phyloP scores from a whole-genome alignment of 2,329 filamentous ascomycete genomes.

The Zarea fungicola region DNA sequence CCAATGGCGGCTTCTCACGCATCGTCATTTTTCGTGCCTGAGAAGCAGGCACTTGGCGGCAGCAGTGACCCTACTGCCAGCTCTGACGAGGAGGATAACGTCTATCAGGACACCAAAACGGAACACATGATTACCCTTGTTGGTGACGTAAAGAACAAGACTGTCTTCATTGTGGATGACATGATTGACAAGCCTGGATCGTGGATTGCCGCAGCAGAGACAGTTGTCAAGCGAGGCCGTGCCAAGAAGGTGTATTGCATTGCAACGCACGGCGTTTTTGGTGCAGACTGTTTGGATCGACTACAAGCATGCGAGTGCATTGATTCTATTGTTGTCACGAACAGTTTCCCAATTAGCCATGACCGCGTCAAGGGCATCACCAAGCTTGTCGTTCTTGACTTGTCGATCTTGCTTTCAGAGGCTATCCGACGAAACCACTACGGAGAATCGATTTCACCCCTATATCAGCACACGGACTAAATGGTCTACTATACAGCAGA shows the following conservation, averaged over 20 bases:
- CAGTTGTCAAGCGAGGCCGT: slow-evolving; percentile 84
- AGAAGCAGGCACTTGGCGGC: slow-evolving; percentile 67
- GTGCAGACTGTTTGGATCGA: slow-evolving; percentile 81
- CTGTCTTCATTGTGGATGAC: slow-evolving; percentile 93
- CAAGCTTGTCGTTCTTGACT: slow-evolving; percentile 85
- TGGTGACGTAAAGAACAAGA: slow-evolving; percentile 80
- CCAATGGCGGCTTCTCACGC: slow-evolving; percentile 75
- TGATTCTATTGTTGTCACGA: slow-evolving; percentile 89
- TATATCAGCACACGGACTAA: slow-evolving; percentile 66
- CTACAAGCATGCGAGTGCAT: slow-evolving; percentile 92
- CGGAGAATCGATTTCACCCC: slow-evolving; percentile 70
- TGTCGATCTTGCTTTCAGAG: slow-evolving; percentile 83
- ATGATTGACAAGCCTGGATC: slow-evolving; percentile 98
- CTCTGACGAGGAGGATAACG: slow-evolving; percentile 90
- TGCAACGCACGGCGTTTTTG: slow-evolving; percentile 93
- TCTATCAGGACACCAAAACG: slow-evolving; percentile 70
- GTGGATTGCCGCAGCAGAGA: slow-evolving; percentile 97
- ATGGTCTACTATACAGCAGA: slow-evolving; percentile 1
- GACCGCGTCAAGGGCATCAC: slow-evolving; percentile 63
- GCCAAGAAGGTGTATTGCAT: slow-evolving; percentile 97
- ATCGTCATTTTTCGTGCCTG: slow-evolving; percentile 72
- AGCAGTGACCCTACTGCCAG: slow-evolving; percentile 76
- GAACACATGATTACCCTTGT: slow-evolving; percentile 98
- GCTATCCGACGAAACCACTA: slow-evolving; percentile 95
- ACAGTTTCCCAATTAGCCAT: slow-evolving; percentile 87